phyloP scores from a whole-genome alignment of 176 grass and related monocot genomes.

The Juncus effusus region DNA sequence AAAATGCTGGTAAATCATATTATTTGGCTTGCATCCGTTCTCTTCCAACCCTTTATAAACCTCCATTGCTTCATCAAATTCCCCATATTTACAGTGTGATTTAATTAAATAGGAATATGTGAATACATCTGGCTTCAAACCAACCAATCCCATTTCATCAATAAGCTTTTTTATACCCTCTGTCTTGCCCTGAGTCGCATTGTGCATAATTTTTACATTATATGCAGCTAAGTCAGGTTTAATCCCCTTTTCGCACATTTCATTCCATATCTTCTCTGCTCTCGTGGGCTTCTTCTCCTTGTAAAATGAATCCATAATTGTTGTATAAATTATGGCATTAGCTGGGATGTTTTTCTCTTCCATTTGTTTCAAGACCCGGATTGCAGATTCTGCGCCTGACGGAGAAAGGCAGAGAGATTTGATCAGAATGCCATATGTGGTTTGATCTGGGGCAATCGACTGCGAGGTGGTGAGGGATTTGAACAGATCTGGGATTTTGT shows the following conservation, averaged over 20 bases:
- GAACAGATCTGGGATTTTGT: conserved; percentile 34
- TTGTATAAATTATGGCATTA: conserved; percentile 31
- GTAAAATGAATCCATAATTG: conserved; percentile 45
- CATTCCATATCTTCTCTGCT: conserved; percentile 40
- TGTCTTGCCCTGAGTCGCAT: conserved; percentile 12
- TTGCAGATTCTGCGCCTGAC: conserved; percentile 20
- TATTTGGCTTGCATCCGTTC: conserved; percentile 30
- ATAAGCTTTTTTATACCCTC: conserved; percentile 31
- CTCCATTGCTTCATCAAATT: conserved; percentile 32
- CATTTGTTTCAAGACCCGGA: conserved; percentile 36
- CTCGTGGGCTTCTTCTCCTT: conserved; percentile 32
- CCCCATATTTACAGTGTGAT: conserved; percentile 26
- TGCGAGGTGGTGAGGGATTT: conserved; percentile 12
- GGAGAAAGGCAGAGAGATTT: conserved; percentile 39
- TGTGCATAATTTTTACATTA: conserved; percentile 35
- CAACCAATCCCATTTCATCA: conserved; percentile 21
- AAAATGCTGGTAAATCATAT: conserved; percentile 27
- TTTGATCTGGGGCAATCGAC: conserved; percentile 26
- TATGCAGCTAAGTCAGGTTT: conserved; percentile 34
- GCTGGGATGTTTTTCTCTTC: conserved; percentile 29
- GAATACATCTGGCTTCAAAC: conserved; percentile 35
- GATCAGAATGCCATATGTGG: conserved; percentile 40
- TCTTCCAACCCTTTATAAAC: conserved; percentile 37
- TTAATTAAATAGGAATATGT: conserved; percentile 41
- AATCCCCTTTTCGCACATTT: conserved; percentile 37